Evolutionary conservation across 768 basidiomycete genomes (phyloP).

Genomic region (Tylopilus plumbeoviolaceoides): DNA sequence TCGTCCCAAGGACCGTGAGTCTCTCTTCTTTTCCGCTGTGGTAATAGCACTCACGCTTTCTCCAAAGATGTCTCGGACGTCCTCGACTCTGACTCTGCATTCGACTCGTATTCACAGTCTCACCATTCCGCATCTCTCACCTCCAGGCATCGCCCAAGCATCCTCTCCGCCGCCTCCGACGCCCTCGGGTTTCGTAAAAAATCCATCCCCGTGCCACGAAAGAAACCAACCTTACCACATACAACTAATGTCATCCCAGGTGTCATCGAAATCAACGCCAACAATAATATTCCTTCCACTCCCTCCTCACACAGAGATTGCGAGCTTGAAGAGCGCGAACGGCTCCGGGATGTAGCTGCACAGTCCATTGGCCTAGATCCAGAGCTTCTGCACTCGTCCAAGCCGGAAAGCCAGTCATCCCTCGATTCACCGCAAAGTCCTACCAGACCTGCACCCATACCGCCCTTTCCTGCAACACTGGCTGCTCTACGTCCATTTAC

Average conservation of each 20-base stretch:
- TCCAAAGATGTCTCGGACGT: conserved; percentile 16
- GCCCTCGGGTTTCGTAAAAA: conserved; percentile 42
- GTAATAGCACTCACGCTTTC: no score
- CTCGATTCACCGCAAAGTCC: conserved; percentile 18
- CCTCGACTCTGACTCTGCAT: conserved; percentile 9
- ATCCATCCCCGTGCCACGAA: conserved; percentile 39
- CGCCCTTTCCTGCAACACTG: conserved; percentile 60
- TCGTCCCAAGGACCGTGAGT: neutral
- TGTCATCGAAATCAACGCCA: conserved; percentile 63
- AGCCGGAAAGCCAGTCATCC: conserved; percentile 3
- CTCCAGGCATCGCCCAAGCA: conserved; percentile 39
- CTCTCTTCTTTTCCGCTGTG: no score
- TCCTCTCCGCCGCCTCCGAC: conserved; percentile 53
- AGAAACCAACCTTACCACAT: conserved; percentile 31
- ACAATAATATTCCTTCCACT: conserved; percentile 14
- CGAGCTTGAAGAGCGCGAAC: conserved; percentile 70
- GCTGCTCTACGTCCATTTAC: conserved; percentile 48
- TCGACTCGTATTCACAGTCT: conserved; percentile 11
- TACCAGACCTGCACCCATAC: conserved; percentile 24
- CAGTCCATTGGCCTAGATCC: conserved; percentile 69
- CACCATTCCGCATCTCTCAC: conserved; percentile 6
- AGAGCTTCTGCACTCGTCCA: conserved; percentile 40
- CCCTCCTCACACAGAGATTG: conserved; percentile 36
- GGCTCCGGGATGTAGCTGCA: conserved; percentile 72
- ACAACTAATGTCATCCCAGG: conserved; percentile 53